Conservation (phyloP, 2,329 filamentous ascomycete species). For the Kalaharituber pfeilii region DNA sequence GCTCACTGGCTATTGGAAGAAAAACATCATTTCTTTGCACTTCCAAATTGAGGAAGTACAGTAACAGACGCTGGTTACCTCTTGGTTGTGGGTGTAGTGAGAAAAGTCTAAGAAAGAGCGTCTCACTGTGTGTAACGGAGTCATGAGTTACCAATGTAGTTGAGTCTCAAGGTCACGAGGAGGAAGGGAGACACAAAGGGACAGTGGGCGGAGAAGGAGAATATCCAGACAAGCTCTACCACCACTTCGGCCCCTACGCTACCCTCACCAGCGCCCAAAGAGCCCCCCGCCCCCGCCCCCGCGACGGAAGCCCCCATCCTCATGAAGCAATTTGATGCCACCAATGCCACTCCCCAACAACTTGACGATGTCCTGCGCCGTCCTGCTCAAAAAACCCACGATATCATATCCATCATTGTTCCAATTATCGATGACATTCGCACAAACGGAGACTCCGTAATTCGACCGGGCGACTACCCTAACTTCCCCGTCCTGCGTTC, state of each 20-base stretch:
- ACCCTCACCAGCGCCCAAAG: constrained; percentile 23
- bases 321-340: constrained; percentile 64
- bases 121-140: no score
- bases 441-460: constrained; percentile 64
- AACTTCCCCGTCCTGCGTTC: constrained; percentile 77
- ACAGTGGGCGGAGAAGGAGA: constrained; percentile 49
- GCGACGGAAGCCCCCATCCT: constrained; percentile 38
- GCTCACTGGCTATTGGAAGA: no score
- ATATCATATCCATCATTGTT: constrained; percentile 78
- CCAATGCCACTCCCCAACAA: constrained; percentile 43
- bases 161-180: constrained; percentile 83
- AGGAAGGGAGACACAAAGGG: constrained; percentile 87
- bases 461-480: constrained; percentile 87
- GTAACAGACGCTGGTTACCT: no score
- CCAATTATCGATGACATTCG: constrained; percentile 85
- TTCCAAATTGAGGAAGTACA: no score
- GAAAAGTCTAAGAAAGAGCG: no score
- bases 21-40: no score
- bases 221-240: constrained; percentile 14
- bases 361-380: constrained; percentile 63
- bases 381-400: constrained; percentile 87
- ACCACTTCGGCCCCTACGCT: constrained; percentile 9
- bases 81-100: no score
- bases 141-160: no score
- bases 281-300: neutral